Conservation (phyloP, 1,284 basidiomycete genomes). For the Ceratobasidium papillatum region DNA sequence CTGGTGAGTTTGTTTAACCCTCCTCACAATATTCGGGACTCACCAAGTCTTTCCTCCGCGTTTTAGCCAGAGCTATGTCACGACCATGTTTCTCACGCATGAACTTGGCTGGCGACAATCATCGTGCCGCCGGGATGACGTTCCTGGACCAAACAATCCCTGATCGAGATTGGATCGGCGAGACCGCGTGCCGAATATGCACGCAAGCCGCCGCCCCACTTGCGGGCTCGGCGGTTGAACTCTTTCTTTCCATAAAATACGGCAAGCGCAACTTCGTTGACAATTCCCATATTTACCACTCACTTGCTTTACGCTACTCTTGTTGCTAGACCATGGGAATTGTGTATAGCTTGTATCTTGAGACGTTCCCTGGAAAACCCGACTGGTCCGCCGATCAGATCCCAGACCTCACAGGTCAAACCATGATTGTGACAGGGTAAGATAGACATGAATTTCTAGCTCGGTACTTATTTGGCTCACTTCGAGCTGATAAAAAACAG, state of each 20-base stretch:
- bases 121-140: neutral
- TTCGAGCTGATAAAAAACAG: neutral
- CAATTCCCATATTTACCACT: too few relatives aligned
- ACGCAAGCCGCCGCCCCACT: neutral
- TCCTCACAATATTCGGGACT: too few relatives aligned
- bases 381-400: conserved; percentile 43
- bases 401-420: conserved; percentile 40
- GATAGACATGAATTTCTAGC: neutral
- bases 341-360: conserved; percentile 15
- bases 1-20: too few relatives aligned
- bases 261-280: too few relatives aligned
- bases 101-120: neutral
- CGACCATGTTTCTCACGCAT: too few relatives aligned
- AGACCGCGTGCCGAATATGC: neutral
- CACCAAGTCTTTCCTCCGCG: too few relatives aligned
- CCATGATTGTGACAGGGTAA: conserved; percentile 42
- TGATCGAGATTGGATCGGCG: neutral
- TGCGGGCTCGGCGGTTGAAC: neutral
- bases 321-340: conserved; percentile 5
- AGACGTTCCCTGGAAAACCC: conserved; percentile 44
- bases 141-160: neutral
- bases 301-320: neutral
- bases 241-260: neutral
- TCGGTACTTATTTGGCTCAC: neutral
- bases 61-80: too few relatives aligned